Conservation (phyloP, 306 rosid genomes). For the Pyrus bretschneideri region DNA sequence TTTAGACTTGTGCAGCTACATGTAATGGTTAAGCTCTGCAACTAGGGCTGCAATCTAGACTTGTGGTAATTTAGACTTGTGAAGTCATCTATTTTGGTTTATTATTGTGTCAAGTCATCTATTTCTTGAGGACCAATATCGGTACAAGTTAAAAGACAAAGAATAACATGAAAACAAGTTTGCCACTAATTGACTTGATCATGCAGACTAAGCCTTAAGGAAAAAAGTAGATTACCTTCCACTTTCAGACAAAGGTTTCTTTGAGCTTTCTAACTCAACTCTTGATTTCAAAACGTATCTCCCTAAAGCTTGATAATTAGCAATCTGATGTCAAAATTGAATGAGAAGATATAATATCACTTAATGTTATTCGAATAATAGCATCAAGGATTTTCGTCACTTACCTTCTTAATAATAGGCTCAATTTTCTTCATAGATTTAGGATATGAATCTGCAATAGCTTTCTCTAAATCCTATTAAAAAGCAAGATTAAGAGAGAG, state of each 20-base stretch:
- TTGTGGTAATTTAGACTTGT: no score
- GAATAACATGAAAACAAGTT: background rate
- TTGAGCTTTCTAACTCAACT: slow-evolving; percentile 54
- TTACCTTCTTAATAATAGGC: slow-evolving; percentile 70
- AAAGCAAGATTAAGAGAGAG: slow-evolving; percentile 10
- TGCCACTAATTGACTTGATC: slow-evolving; percentile 2
- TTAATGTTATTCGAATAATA: slow-evolving; percentile 16
- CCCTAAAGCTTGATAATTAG: slow-evolving; percentile 71
- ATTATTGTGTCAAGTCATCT: background rate
- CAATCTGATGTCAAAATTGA: slow-evolving; percentile 62
- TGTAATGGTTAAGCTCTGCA: no score
- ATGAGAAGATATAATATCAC: slow-evolving; percentile 27
- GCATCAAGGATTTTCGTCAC: slow-evolving; percentile 22
- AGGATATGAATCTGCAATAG: slow-evolving; percentile 67
- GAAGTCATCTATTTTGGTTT: background rate
- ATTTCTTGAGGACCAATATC: background rate
- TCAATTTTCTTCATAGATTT: slow-evolving; percentile 62
- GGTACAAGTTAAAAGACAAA: background rate
- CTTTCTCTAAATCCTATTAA: slow-evolving; percentile 75
- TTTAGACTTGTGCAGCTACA: no score
- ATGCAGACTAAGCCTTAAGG: background rate
- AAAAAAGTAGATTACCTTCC: slow-evolving; percentile 62
- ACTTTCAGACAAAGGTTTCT: slow-evolving; percentile 56
- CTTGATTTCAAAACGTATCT: slow-evolving; percentile 60
- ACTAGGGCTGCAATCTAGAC: no score